phyloP scores from a whole-genome alignment of 1,284 basidiomycete species.

The Ceratobasidium papillatum region DNA sequence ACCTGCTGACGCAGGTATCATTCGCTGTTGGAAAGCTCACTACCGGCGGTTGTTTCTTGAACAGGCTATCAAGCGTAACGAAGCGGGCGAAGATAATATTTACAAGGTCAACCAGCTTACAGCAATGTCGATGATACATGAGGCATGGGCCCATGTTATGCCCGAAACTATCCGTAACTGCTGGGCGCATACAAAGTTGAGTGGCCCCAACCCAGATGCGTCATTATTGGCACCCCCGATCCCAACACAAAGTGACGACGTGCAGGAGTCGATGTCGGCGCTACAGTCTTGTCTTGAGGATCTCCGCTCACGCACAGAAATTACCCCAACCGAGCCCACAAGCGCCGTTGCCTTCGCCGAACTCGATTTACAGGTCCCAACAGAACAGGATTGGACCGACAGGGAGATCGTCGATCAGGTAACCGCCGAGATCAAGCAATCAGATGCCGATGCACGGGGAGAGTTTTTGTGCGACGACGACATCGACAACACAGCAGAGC shows the following conservation, averaged over 20 bases:
- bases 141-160: conserved; percentile 31
- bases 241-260: background rate
- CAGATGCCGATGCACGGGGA: background rate
- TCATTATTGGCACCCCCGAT: background rate
- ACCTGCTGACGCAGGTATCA: conserved; percentile 26
- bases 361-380: background rate
- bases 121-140: conserved; percentile 23
- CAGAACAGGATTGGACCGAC: background rate
- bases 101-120: conserved; percentile 38
- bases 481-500: background rate
- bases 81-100: conserved; percentile 20
- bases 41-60: conserved; percentile 17
- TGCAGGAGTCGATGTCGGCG: background rate
- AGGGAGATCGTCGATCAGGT: background rate
- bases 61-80: conserved; percentile 34
- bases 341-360: background rate
- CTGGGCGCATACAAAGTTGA: conserved; percentile 24
- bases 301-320: background rate
- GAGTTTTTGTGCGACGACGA: background rate
- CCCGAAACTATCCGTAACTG: conserved; percentile 33
- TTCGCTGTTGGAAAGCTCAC: conserved; percentile 38
- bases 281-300: background rate
- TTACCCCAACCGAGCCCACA: background rate
- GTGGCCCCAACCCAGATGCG: background rate
- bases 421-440: background rate